Evolutionary conservation across 805 yeast genomes (phyloP).

Genomic region (Torulaspora gathmanii): DNA sequence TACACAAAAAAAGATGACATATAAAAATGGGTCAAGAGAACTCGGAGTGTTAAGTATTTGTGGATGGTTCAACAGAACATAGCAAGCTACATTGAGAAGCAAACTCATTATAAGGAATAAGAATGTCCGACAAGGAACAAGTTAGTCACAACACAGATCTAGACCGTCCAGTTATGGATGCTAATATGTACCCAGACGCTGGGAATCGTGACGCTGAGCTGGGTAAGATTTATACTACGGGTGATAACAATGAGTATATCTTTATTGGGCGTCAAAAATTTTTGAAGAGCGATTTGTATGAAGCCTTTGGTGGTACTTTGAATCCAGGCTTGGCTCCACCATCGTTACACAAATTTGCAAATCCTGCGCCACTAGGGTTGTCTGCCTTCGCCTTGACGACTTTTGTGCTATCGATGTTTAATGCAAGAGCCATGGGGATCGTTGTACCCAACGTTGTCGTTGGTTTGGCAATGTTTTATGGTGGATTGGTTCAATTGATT

Average conservation of each 20-base stretch:
- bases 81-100: neutral
- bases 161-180: neutral
- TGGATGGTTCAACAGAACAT: neutral
- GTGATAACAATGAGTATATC: slow-evolving; percentile 55
- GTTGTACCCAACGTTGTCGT: slow-evolving; percentile 47
- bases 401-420: slow-evolving; percentile 49
- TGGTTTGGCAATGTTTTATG: slow-evolving; percentile 54
- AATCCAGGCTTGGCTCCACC: slow-evolving; percentile 58
- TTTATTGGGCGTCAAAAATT: slow-evolving; percentile 67
- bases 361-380: slow-evolving; percentile 62
- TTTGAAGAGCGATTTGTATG: slow-evolving; percentile 50
- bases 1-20: neutral
- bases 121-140: slow-evolving; percentile 17
- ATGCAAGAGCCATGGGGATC: slow-evolving; percentile 50
- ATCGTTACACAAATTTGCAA: slow-evolving; percentile 53
- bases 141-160: slow-evolving; percentile 12
- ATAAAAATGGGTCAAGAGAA: neutral
- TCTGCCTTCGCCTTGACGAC: slow-evolving; percentile 57
- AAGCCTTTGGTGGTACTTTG: slow-evolving; percentile 76
- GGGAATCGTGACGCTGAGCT: slow-evolving; percentile 4
- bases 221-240: slow-evolving; percentile 32
- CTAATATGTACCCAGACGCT: neutral
- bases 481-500: slow-evolving; percentile 51
- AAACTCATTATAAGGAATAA: neutral
- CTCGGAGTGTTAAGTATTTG: neutral